Conservation (phyloP, 345 rosid species). For the Pistacia integerrima region DNA sequence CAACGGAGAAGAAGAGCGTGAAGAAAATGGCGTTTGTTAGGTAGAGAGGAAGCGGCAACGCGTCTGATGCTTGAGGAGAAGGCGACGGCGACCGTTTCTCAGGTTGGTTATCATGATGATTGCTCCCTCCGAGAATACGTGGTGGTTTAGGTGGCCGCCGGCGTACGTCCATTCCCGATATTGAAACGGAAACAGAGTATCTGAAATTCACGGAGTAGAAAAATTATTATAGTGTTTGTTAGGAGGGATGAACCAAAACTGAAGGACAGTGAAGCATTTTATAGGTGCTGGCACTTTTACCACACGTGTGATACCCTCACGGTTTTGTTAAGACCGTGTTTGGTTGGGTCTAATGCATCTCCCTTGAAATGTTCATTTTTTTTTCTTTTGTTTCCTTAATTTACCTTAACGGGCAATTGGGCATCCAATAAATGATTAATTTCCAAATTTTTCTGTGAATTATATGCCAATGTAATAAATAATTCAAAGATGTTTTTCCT, state of each 20-base stretch:
- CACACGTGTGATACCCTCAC: conserved; percentile 13
- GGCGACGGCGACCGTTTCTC: conserved; percentile 19
- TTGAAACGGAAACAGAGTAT: conserved; percentile 12
- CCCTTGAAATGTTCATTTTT: not conserved
- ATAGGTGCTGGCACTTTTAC: conserved; percentile 14
- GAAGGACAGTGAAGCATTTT: conserved; percentile 9
- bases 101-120: conserved; percentile 13
- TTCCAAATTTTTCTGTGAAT: no score
- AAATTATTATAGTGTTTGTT: not conserved
- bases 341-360: no score
- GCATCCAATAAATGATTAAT: no score
- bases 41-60: conserved; percentile 79
- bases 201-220: not conserved
- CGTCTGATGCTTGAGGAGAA: conserved; percentile 68
- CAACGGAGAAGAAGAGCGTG: conserved; percentile 89
- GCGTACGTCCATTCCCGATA: conserved; percentile 48
- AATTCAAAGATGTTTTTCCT: no score
- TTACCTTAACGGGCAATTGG: no score
- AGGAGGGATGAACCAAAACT: conserved; percentile 20
- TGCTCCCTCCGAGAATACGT: not conserved
- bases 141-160: conserved; percentile 45
- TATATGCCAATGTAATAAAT: no score
- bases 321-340: not conserved
- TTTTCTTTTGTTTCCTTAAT: no score
- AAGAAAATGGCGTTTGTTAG: conserved; percentile 81